Evolutionary conservation across 2,329 filamentous ascomycete genomes (phyloP).

Genomic region (Colletotrichum caudatum): DNA sequence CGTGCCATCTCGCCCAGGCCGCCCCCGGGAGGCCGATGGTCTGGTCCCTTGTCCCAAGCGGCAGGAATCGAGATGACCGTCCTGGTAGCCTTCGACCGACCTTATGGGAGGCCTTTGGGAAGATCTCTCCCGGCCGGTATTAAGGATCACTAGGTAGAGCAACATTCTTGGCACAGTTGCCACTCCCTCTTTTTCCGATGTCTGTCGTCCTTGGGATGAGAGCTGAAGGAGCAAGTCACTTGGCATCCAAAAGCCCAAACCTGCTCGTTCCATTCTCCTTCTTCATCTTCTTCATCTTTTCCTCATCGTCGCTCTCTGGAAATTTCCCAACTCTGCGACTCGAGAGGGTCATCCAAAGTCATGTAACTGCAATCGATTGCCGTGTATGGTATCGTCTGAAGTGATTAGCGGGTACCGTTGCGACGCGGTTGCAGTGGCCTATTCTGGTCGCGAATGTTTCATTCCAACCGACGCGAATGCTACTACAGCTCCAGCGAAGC

Average conservation of each 20-base stretch:
- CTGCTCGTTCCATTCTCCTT: slow-evolving; percentile 1
- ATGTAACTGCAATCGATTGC: slow-evolving; percentile 20
- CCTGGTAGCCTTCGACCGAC: slow-evolving; percentile 8
- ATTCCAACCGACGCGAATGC: slow-evolving; percentile 20
- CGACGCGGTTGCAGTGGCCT: slow-evolving; percentile 1
- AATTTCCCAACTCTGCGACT: slow-evolving; percentile 8
- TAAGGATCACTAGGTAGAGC: slow-evolving; percentile 1
- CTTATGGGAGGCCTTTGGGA: slow-evolving; percentile 12
- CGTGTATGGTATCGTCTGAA: slow-evolving; percentile 29
- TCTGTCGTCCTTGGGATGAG: background rate
- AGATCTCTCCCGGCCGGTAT: slow-evolving; percentile 4
- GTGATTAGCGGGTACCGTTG: slow-evolving; percentile 21
- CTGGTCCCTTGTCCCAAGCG: no score
- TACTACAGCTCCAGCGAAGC: slow-evolving; percentile 1
- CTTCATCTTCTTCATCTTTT: background rate
- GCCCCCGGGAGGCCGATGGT: background rate
- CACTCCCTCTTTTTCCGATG: slow-evolving; percentile 12
- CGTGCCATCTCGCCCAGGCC: slow-evolving; percentile 19
- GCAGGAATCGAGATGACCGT: background rate
- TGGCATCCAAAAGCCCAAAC: slow-evolving; percentile 22
- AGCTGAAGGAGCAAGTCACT: slow-evolving; percentile 1
- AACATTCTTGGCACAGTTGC: slow-evolving; percentile 21
- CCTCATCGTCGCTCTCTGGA: slow-evolving; percentile 3
- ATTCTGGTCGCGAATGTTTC: slow-evolving; percentile 23
- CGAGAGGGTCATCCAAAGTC: slow-evolving; percentile 32